Evolutionary conservation across 2,329 filamentous ascomycete species (phyloP).

Genomic region (Xylariaceae sp.): DNA sequence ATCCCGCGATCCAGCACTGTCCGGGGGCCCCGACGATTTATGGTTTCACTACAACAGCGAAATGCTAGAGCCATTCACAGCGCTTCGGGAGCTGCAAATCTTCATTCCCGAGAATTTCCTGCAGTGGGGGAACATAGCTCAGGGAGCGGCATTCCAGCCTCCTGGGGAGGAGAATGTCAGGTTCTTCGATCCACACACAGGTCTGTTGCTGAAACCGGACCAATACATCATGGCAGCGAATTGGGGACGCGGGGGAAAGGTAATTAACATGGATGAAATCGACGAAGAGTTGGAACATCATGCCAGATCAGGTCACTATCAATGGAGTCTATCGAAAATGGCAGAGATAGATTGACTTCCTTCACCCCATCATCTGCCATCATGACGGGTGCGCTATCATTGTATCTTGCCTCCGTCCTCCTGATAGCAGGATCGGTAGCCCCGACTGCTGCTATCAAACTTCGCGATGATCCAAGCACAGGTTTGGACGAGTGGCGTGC

Average conservation of each 20-base stretch:
- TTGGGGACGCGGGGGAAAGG: conserved; percentile 3
- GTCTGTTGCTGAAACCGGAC: not conserved
- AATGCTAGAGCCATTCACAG: not conserved
- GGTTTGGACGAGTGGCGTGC: conserved; percentile 6
- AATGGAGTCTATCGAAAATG: not conserved
- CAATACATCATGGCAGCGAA: not conserved
- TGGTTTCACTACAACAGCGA: not conserved
- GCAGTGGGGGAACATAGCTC: not conserved
- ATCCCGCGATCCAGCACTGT: not conserved
- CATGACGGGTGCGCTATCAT: conserved; percentile 1
- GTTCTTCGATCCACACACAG: not conserved
- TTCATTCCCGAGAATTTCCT: not conserved
- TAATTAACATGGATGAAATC: not conserved
- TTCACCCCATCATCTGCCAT: not conserved
- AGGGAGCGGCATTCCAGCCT: not conserved
- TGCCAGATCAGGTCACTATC: not conserved
- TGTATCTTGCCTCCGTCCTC: not conserved
- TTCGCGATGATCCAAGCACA: not conserved
- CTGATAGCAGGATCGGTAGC: not conserved
- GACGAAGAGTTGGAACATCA: not conserved
- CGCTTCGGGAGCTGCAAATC: conserved; percentile 9
- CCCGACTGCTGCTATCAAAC: not conserved
- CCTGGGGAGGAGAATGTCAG: not conserved
- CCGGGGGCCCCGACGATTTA: not conserved
- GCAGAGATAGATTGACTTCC: not conserved